Evolutionary conservation across 164 flowering plant genomes (phyloP), one percentile per base, ranked within the genome.

Genomic region (Liriodendron chinense): DNA sequence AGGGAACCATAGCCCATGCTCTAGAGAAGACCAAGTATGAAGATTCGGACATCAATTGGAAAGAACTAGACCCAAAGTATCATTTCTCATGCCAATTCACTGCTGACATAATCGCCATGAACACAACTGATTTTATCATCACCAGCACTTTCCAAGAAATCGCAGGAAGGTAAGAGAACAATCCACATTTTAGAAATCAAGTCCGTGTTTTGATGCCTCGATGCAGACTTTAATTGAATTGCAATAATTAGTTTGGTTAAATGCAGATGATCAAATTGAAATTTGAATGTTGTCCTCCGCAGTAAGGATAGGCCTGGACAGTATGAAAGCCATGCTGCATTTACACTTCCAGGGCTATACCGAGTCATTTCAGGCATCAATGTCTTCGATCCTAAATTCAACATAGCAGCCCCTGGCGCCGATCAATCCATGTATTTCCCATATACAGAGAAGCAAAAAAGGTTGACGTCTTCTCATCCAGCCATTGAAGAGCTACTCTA

Each of bases 1-100:
- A 96, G 99, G 98, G 85, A 79, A 94, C 98, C 7, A 93, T 96
- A 67, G 99, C 99, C n/a, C 99, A 96, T 85, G 98, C 98, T 73
- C 81, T 96, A 47, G 99, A 96, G 85, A 96, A 94, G 81, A 94
- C 98, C 1, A 96, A 96, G 82, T 96, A 96, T 61, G 96, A 91
- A 79, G 96, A 94, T 80, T 96, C 99, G 5, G 98, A 96, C 78
- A 83, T 83, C 22, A 91, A 86, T 75, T 94, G 97, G 98, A 96
- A 87, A 82, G 88, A 88, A 65, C 77, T 92, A 0, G 98, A 94
- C 24, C 69, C 87, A 2, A 96, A 92, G 85, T 92, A 94, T 77
- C 96, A 96, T 72, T 94, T 96, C 76, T 92, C 99, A 53, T 91
- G 97, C 76, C 99, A 96, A 79, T 94, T 94, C 80, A 92, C 97